Evolutionary conservation across 1,284 basidiomycete species (phyloP), one percentile per base, ranked within the genome.

Genomic region (Hymenochaete sp.): DNA sequence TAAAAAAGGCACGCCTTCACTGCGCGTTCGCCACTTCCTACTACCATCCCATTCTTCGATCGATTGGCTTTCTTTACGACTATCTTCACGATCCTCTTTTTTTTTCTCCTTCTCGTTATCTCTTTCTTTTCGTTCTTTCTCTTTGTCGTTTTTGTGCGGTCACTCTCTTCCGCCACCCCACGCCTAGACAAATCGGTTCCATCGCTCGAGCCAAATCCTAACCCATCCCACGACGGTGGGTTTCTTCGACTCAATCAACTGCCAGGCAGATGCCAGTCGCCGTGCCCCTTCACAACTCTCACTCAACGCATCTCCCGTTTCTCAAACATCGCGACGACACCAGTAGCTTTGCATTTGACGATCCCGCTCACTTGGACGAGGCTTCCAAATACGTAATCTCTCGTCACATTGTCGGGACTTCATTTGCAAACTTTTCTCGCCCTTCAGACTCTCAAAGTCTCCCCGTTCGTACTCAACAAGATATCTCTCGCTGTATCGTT

Each of bases 1-100:
- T 29, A 35, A 54, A 86, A 86, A 86, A 85, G 82, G 84, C 83
- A 87, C 83, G 83, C 84, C 83, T 87, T 87, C 72, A 79, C 71
- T 87, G 83, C 71, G 84, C 83, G 83, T 87, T 70, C 70, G 82
- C 82, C 83, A 81, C 62, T n/a, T n/a, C n/a, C n/a, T n/a, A n/a
- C n/a, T 58, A 54, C 55, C 59, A 57, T 52, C 62, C 61, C 57
- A n/a, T n/a, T n/a, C 57, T 58, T 66, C 60, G 58, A 59, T 52
- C 48, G 40, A 36, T 54, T 55, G n/a, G 52, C 45, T 52, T 49
- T 50, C 49, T 51, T 62, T 67, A 68, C 67, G 67, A 68, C 62
- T 49, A 63, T 57, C 58, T 62, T 69, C 67, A 80, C 76, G 66
- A 69, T 66, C 59, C 39, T 42, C 27, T 61, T 57, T 73, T 53